phyloP scores from a whole-genome alignment of 2,329 filamentous ascomycete species.

The Pseudogymnoascus sp. region DNA sequence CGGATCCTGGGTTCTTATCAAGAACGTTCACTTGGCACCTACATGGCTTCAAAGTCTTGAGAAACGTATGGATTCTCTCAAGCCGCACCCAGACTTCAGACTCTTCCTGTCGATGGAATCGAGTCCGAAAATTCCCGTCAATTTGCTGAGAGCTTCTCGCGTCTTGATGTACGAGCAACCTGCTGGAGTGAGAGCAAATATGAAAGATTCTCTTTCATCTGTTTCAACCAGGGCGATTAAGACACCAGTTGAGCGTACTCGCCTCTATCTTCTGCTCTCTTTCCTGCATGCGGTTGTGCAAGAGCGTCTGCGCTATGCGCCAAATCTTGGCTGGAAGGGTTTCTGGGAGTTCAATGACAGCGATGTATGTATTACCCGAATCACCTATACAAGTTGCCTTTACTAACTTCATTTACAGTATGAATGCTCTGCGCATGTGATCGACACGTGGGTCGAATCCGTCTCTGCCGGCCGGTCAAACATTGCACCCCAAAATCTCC shows the following conservation, averaged over 20 bases:
- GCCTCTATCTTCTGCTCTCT: slow-evolving; percentile 81
- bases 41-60: slow-evolving; percentile 96
- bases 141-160: slow-evolving; percentile 82
- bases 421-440: slow-evolving; percentile 92
- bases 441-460: slow-evolving; percentile 86
- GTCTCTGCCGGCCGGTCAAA: slow-evolving; percentile 81
- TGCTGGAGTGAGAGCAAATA: slow-evolving; percentile 90
- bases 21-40: slow-evolving; percentile 95
- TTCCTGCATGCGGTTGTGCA: slow-evolving; percentile 96
- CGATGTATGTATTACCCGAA: slow-evolving; percentile 60
- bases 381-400: slow-evolving; percentile 18
- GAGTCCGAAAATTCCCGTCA: slow-evolving; percentile 93
- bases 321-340: slow-evolving; percentile 90
- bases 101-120: slow-evolving; percentile 98
- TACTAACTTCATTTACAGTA: slow-evolving; percentile 51
- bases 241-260: slow-evolving; percentile 79
- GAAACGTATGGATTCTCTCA: slow-evolving; percentile 91
- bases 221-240: slow-evolving; percentile 67
- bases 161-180: slow-evolving; percentile 98
- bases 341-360: slow-evolving; percentile 99
- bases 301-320: slow-evolving; percentile 87
- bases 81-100: slow-evolving; percentile 85
- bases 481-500: slow-evolving; percentile 84
- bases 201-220: slow-evolving; percentile 92
- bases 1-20: slow-evolving; percentile 93